Conservation (phyloP, 140 eudicot genomes). For the Anethum foeniculum region DNA sequence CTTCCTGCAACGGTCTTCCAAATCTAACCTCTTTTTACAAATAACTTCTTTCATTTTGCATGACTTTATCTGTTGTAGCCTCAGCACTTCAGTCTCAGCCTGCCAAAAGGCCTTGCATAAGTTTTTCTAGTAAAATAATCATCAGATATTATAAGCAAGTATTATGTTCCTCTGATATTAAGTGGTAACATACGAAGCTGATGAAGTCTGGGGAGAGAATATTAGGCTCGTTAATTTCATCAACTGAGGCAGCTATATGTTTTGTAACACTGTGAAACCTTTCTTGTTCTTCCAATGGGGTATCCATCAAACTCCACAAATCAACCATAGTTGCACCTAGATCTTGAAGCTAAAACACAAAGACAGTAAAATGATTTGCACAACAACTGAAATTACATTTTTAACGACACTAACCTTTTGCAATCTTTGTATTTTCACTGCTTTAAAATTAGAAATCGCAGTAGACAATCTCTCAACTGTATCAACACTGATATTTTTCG, state of each 20-base stretch:
- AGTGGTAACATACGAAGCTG: constrained; percentile 32
- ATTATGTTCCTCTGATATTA: not conserved
- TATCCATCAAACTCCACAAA: constrained; percentile 80
- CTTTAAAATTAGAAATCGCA: constrained; percentile 32
- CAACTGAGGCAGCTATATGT: constrained; percentile 55
- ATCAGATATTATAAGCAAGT: not conserved
- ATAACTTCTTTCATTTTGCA: constrained; percentile 70
- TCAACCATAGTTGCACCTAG: constrained; percentile 65
- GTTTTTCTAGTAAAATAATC: not conserved
- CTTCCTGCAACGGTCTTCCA: constrained; percentile 57
- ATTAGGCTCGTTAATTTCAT: constrained; percentile 55
- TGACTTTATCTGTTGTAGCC: constrained; percentile 55
- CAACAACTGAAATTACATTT: not conserved
- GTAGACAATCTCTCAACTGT: constrained; percentile 39
- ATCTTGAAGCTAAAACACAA: constrained; percentile 64
- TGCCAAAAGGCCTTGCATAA: constrained; percentile 8
- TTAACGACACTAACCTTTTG: constrained; percentile 32
- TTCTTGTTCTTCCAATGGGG: constrained; percentile 58
- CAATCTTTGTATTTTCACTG: constrained; percentile 46
- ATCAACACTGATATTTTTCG: constrained; percentile 33
- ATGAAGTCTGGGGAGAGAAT: constrained; percentile 44
- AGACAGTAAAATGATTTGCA: not conserved
- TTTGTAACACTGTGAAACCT: constrained; percentile 41
- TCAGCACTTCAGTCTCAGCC: constrained; percentile 70
- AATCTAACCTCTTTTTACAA: constrained; percentile 39